Percentiles rank a stretch among this genome's conserved stretches.
Conservation (phyloP, 2,329 filamentous ascomycete species). For the Sordariomycetes sp. region DNA sequence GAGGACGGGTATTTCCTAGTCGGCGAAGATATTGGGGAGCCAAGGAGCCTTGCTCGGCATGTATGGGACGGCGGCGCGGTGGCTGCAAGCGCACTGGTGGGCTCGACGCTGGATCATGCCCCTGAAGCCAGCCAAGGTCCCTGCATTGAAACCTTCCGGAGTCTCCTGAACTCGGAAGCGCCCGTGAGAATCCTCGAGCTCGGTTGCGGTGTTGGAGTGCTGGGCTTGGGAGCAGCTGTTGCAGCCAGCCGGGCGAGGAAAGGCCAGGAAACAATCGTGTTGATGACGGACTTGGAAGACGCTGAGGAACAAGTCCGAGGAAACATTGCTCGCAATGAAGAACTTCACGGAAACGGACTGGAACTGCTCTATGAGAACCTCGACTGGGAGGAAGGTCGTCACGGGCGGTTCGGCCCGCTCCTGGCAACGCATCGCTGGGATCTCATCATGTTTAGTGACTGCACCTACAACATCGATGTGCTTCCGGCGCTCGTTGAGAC, state of each 20-base stretch:
- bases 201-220: constrained; percentile 46
- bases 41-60: constrained; percentile 44
- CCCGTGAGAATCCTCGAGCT: constrained; percentile 40
- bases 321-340: constrained; percentile 30
- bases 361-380: constrained; percentile 41
- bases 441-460: constrained; percentile 47
- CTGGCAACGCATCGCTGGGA: constrained; percentile 36
- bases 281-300: constrained; percentile 47
- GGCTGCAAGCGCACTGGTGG: constrained; percentile 23
- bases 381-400: constrained; percentile 44
- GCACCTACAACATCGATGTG: constrained; percentile 52
- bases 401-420: constrained; percentile 32
- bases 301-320: constrained; percentile 37
- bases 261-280: constrained; percentile 14
- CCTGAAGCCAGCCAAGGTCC: constrained; percentile 13
- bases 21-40: constrained; percentile 47
- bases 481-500: constrained; percentile 44
- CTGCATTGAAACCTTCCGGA: constrained; percentile 19
- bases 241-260: neutral
- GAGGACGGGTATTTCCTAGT: no score
- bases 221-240: constrained; percentile 39
- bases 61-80: constrained; percentile 50
- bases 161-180: constrained; percentile 14
- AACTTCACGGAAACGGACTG: constrained; percentile 13
- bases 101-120: constrained; percentile 15